Percentiles rank a stretch among this genome's conserved stretches.
These are phyloP conservation scores for Aureobasidium sp. DNA, from an alignment of 2,329 filamentous ascomycete species.

Conservation along the genomic window DNA sequence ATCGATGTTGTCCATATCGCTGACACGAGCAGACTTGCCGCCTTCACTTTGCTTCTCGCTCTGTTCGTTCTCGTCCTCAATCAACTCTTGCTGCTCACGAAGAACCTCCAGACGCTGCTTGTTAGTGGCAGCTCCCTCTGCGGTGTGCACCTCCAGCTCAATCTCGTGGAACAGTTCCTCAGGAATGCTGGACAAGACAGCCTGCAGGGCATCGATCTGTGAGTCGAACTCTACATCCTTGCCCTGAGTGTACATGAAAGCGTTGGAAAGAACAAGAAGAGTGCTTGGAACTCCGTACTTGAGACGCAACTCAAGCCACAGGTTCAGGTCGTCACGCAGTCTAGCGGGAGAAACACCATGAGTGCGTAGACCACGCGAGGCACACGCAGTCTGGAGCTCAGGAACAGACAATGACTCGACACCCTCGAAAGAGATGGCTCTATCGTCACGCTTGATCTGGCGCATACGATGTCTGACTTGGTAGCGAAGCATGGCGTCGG, in stretches of 20 bases:
- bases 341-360: slow-evolving; percentile 83
- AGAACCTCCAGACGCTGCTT: slow-evolving; percentile 97
- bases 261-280: slow-evolving; percentile 88
- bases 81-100: slow-evolving; percentile 92
- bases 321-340: slow-evolving; percentile 80
- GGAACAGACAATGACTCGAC: slow-evolving; percentile 87
- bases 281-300: slow-evolving; percentile 95
- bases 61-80: too few relatives aligned
- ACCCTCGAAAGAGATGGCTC: slow-evolving; percentile 86
- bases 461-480: slow-evolving; percentile 96
- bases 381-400: slow-evolving; percentile 86
- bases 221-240: slow-evolving; percentile 75
- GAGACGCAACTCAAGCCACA: slow-evolving; percentile 89
- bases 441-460: slow-evolving; percentile 97
- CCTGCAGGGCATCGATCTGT: slow-evolving; percentile 87
- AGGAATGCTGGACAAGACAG: slow-evolving; percentile 87
- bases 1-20: slow-evolving; percentile 87
- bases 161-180: slow-evolving; percentile 99
- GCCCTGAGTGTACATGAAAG: slow-evolving; percentile 89
- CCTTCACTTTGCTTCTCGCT: too few relatives aligned
- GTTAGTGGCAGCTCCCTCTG: slow-evolving; percentile 95
- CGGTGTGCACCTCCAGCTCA: slow-evolving; percentile 93
- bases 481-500: slow-evolving; percentile 95
- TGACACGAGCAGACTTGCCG: slow-evolving; percentile 34
- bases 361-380: slow-evolving; percentile 83